Conservation (phyloP, 148 eudicot species). For the Chenopodium formosanum region DNA sequence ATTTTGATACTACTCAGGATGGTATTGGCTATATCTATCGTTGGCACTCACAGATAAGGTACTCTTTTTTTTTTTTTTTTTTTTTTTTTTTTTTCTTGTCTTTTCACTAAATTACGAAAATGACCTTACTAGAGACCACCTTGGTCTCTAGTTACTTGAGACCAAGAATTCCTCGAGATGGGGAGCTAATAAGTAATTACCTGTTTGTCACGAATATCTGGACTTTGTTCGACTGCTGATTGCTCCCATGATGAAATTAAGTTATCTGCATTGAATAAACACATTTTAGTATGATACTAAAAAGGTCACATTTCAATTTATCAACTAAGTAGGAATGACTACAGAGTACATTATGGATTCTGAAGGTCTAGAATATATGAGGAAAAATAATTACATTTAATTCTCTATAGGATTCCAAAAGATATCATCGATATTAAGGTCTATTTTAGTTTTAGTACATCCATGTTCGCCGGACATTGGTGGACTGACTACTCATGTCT, state of each 20-base stretch:
- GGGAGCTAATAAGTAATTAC: conserved; percentile 26
- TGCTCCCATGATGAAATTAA: conserved; percentile 57
- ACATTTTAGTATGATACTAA: background rate
- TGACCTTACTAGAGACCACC: no score
- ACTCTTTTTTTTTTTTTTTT: no score
- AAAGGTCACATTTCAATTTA: background rate
- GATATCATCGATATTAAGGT: background rate
- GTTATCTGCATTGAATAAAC: conserved; percentile 41
- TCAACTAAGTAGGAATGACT: conserved; percentile 2
- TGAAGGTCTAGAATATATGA: background rate
- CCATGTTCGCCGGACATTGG: background rate
- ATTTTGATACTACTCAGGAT: no score
- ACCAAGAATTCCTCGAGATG: no score
- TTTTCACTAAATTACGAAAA: no score
- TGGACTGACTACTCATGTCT: no score
- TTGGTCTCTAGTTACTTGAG: no score
- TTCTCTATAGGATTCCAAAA: background rate
- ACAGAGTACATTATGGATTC: background rate
- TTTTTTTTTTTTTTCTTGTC: no score
- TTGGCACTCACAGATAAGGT: no score
- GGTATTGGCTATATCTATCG: no score
- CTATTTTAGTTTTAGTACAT: background rate
- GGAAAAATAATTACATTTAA: background rate
- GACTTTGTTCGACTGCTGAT: conserved; percentile 56
- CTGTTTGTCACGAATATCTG: conserved; percentile 73